phyloP scores from a whole-genome alignment of 768 basidiomycete genomes.

The Cyathus striatus region DNA sequence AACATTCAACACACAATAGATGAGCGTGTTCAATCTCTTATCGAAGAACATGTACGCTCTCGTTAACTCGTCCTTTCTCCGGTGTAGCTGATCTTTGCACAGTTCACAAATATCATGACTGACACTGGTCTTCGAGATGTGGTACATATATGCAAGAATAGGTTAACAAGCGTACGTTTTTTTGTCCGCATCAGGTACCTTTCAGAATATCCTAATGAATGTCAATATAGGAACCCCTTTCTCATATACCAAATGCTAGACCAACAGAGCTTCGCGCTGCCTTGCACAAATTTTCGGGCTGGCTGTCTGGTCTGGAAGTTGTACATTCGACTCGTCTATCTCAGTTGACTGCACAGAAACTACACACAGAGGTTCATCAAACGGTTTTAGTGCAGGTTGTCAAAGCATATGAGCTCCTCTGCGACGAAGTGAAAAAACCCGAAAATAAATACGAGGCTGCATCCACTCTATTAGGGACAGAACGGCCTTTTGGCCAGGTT shows the following conservation, averaged over 20 bases:
- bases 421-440: conserved; percentile 69
- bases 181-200: not conserved
- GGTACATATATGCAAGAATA: conserved; percentile 35
- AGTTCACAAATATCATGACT: conserved; percentile 46
- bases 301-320: conserved; percentile 81
- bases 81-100: conserved; percentile 6
- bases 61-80: not conserved
- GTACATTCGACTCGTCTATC: conserved; percentile 77
- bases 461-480: conserved; percentile 74
- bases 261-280: conserved; percentile 58
- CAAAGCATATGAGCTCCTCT: conserved; percentile 65
- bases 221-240: conserved; percentile 59
- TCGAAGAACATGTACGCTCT: conserved; percentile 75
- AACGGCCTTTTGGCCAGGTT: conserved; percentile 79
- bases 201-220: not conserved
- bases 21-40: conserved; percentile 55
- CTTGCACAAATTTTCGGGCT: conserved; percentile 69
- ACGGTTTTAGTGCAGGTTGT: conserved; percentile 67
- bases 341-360: conserved; percentile 59
- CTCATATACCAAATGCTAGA: conserved; percentile 63
- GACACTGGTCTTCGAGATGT: conserved; percentile 51
- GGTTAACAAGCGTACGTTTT: conserved; percentile 33
- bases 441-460: conserved; percentile 90
- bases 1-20: conserved; percentile 59
- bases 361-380: conserved; percentile 72